Evolutionary conservation across 352 stramenopile species (phyloP).

Genomic region (Phytophthora brassicae): DNA sequence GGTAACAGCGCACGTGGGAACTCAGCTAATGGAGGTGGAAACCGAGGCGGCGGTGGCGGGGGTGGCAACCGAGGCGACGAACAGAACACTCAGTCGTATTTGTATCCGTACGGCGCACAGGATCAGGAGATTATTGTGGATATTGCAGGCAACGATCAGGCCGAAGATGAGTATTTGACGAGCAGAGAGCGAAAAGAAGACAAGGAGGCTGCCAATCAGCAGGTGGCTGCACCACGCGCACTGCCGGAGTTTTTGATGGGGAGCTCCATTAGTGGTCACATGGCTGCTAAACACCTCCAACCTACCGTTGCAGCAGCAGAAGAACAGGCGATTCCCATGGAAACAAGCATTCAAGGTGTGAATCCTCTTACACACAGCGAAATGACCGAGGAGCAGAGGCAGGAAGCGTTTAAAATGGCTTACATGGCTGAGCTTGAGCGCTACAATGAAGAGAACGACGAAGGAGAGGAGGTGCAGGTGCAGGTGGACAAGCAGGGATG

Average conservation of each 20-base stretch:
- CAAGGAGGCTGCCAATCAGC: conserved; percentile 52
- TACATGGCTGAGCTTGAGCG: conserved; percentile 85
- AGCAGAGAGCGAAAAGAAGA: conserved; percentile 77
- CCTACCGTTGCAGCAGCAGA: conserved; percentile 30
- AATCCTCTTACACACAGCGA: conserved; percentile 55
- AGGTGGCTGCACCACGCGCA: conserved; percentile 57
- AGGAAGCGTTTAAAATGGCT: conserved; percentile 80
- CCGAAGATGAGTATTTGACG: conserved; percentile 80
- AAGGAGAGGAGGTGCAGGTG: conserved; percentile 76
- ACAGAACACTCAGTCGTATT: conserved; percentile 77
- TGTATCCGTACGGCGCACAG: conserved; percentile 78
- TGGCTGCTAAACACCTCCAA: conserved; percentile 82
- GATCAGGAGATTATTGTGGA: conserved; percentile 89
- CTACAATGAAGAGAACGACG: conserved; percentile 85
- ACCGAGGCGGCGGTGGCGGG: conserved; percentile 36
- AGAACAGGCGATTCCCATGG: conserved; percentile 37
- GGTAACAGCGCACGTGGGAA: conserved; percentile 61
- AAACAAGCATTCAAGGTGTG: conserved; percentile 51
- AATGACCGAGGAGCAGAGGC: conserved; percentile 81
- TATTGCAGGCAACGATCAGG: conserved; percentile 74
- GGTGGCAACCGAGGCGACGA: conserved; percentile 44
- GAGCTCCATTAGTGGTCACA: conserved; percentile 86
- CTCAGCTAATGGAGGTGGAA: conserved; percentile 34
- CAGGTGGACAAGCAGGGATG: conserved; percentile 82
- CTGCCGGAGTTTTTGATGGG: conserved; percentile 81